Evolutionary conservation across 2,329 filamentous ascomycete species (phyloP).

Genomic region (Calonectria fujianensis): DNA sequence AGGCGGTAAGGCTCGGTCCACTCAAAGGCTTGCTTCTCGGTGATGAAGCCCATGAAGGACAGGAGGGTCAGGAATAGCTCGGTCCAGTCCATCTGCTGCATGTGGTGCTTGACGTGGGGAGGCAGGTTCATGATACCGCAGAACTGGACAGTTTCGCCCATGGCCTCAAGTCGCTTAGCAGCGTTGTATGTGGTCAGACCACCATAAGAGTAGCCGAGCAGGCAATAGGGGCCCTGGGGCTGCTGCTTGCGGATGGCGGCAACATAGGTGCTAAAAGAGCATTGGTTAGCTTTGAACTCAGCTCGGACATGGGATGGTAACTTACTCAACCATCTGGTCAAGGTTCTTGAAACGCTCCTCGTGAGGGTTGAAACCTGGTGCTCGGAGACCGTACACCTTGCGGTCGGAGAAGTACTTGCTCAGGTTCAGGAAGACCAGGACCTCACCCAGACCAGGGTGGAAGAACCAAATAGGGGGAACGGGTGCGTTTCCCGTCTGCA

Average conservation of each 20-base stretch:
- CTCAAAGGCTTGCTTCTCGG: conserved; percentile 5
- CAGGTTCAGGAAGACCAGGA: conserved; percentile 7
- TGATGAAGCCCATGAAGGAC: conserved; percentile 18
- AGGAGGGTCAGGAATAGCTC: background rate
- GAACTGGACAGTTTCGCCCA: conserved; percentile 5
- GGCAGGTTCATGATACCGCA: conserved; percentile 3
- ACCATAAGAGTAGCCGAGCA: conserved; percentile 2
- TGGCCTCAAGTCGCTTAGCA: conserved; percentile 1
- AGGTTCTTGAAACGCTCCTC: background rate
- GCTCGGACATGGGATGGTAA: too few relatives aligned
- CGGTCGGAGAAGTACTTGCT: conserved; percentile 18
- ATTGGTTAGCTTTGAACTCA: background rate
- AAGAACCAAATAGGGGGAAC: conserved; percentile 14
- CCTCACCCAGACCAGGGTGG: conserved; percentile 7
- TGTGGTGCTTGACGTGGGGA: conserved; percentile 4
- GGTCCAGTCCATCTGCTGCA: conserved; percentile 2
- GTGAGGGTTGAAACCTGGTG: conserved; percentile 3
- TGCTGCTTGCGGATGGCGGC: conserved; percentile 6
- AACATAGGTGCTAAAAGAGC: background rate
- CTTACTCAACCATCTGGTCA: conserved; percentile 5
- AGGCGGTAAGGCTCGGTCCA: background rate
- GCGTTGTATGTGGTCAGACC: background rate
- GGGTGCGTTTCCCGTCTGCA: background rate
- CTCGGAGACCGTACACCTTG: conserved; percentile 13
- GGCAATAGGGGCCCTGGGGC: background rate